Conservation (phyloP, 2,329 filamentous ascomycete genomes). For the Colletotrichum tamarilloi region DNA sequence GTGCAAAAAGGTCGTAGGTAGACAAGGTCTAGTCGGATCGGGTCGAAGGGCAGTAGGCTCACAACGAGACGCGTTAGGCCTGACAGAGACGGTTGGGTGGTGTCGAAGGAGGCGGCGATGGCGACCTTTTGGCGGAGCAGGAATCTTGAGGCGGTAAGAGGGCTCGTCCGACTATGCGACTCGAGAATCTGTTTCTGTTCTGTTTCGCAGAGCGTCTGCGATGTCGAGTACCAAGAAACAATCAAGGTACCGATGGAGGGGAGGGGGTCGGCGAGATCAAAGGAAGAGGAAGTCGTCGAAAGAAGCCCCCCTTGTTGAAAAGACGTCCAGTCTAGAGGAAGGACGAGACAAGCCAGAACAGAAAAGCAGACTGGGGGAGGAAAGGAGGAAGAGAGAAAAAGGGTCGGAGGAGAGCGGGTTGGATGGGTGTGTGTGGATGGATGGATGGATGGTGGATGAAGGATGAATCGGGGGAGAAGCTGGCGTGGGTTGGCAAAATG, state of each 20-base stretch:
- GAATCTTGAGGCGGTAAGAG: constrained; percentile 3
- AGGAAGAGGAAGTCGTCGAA: not conserved
- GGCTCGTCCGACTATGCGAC: constrained; percentile 6
- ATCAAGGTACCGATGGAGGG: not conserved
- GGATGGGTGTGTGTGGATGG: not conserved
- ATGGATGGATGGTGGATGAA: constrained; percentile 5
- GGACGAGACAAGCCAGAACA: constrained; percentile 17
- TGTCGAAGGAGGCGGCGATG: constrained; percentile 17
- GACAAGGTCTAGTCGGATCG: constrained; percentile 8
- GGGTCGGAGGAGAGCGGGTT: not conserved
- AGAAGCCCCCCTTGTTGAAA: constrained; percentile 8
- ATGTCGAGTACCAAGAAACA: not conserved
- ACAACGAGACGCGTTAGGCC: constrained; percentile 6
- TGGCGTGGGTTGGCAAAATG: not conserved
- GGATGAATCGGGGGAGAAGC: not conserved
- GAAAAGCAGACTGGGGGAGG: constrained; percentile 15
- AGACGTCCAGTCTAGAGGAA: constrained; percentile 11
- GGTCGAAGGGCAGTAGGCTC: not conserved
- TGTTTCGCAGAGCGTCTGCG: constrained; percentile 29
- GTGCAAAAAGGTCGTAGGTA: not conserved
- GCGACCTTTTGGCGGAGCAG: constrained; percentile 7
- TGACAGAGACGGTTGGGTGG: not conserved
- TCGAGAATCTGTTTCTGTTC: constrained; percentile 26
- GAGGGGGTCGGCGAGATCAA: not conserved
- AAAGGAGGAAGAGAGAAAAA: not conserved